A percentile compares a stretch with the other conserved stretches of the same genome.
phyloP scores from a whole-genome alignment of 2,329 filamentous ascomycete genomes.

The Nannizziopsis barbatae region DNA sequence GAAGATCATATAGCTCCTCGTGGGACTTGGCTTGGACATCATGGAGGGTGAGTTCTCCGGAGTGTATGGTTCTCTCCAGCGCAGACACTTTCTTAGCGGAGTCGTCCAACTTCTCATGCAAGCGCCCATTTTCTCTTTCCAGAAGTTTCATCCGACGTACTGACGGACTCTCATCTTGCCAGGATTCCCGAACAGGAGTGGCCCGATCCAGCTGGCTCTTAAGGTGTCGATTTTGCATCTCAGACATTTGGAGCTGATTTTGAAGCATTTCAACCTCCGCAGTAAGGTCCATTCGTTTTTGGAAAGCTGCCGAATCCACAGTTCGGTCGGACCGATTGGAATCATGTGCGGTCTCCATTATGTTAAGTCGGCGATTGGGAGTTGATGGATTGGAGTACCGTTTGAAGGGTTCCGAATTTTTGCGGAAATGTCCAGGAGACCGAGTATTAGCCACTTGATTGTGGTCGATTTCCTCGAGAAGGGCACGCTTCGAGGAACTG shows the following conservation, averaged over 20 bases:
- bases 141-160: slow-evolving; percentile 75
- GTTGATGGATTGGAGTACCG: slow-evolving; percentile 67
- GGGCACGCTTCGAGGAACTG: slow-evolving; percentile 56
- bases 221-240: slow-evolving; percentile 91
- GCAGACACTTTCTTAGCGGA: slow-evolving; percentile 84
- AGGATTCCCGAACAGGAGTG: slow-evolving; percentile 50
- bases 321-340: slow-evolving; percentile 77
- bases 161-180: slow-evolving; percentile 66
- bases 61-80: slow-evolving; percentile 74
- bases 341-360: slow-evolving; percentile 53
- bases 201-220: slow-evolving; percentile 71
- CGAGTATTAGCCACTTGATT: slow-evolving; percentile 63
- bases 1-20: slow-evolving; percentile 82
- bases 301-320: slow-evolving; percentile 69
- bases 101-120: slow-evolving; percentile 91
- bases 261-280: slow-evolving; percentile 84
- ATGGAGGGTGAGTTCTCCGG: slow-evolving; percentile 75
- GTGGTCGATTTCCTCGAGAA: slow-evolving; percentile 76
- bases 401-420: slow-evolving; percentile 47
- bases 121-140: slow-evolving; percentile 77
- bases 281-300: slow-evolving; percentile 82
- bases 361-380: slow-evolving; percentile 55
- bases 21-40: slow-evolving; percentile 90
- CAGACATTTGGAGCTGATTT: slow-evolving; percentile 82
- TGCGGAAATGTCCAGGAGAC: slow-evolving; percentile 61